Evolutionary conservation across 2,329 filamentous ascomycete genomes (phyloP).

Genomic region (Coniosporium tulheliwenetii): DNA sequence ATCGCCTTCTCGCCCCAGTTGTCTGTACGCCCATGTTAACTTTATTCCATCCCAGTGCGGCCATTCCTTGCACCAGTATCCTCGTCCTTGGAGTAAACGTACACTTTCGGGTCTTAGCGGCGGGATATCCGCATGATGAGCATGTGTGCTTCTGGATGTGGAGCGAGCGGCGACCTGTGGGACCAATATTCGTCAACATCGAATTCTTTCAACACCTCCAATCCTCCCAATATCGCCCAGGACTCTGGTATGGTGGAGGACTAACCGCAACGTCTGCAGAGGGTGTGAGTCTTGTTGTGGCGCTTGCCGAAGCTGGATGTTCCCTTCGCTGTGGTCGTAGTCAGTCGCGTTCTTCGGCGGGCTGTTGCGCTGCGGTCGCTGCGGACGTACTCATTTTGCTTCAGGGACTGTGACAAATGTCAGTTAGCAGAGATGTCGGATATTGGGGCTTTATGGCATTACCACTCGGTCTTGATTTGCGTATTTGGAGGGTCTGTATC

Average conservation of each 20-base stretch:
- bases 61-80: neutral
- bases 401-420: neutral
- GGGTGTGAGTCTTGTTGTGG: conserved; percentile 97
- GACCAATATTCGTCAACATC: conserved; percentile 11
- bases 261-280: conserved; percentile 97
- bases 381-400: neutral
- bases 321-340: conserved; percentile 46
- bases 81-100: conserved; percentile 34
- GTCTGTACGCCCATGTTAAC: conserved; percentile 39
- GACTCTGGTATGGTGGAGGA: conserved; percentile 18
- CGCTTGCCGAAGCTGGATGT: conserved; percentile 60
- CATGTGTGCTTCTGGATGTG: conserved; percentile 99
- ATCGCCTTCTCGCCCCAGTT: conserved; percentile 99
- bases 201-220: conserved; percentile 4
- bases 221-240: conserved; percentile 4
- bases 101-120: conserved; percentile 98
- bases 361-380: neutral
- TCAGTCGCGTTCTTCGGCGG: neutral
- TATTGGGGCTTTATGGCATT: no score
- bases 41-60: no score
- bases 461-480: no score
- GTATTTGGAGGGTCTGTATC: no score
- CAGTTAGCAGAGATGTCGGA: no score
- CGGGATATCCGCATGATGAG: conserved; percentile 87
- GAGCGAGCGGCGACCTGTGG: conserved; percentile 77